Percentiles rank a stretch among this genome's conserved stretches.
These are phyloP conservation scores for Hippophae tibetana DNA, from an alignment of 306 rosid species.

Conservation along the genomic window DNA sequence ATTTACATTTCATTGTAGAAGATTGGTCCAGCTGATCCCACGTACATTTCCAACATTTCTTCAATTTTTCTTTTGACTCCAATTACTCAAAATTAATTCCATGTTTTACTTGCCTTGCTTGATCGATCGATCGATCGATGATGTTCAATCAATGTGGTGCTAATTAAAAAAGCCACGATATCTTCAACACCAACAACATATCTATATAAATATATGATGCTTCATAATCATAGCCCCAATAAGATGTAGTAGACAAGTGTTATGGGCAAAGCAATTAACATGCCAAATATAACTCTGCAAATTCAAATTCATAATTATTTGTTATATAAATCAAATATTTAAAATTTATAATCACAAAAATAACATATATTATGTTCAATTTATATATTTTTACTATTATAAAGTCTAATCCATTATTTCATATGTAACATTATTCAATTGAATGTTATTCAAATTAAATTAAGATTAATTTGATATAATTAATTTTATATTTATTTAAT, in stretches of 20 bases:
- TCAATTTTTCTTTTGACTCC: too few relatives aligned
- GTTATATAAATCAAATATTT: not conserved
- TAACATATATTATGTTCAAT: not conserved
- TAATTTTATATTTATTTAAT: too few relatives aligned
- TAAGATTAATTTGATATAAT: too few relatives aligned
- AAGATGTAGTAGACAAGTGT: conserved; percentile 85
- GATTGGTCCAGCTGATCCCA: conserved; percentile 17
- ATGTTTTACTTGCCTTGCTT: too few relatives aligned
- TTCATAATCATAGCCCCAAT: conserved; percentile 54
- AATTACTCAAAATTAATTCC: too few relatives aligned
- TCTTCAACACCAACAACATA: too few relatives aligned
- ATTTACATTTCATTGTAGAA: conserved; percentile 20
- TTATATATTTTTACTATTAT: not conserved
- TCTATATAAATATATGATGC: not conserved
- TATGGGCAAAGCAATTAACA: conserved; percentile 84
- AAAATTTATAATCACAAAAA: not conserved
- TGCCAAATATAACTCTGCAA: conserved; percentile 93
- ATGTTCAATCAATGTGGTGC: too few relatives aligned
- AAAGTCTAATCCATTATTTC: not conserved
- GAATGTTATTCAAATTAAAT: too few relatives aligned
- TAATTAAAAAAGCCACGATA: too few relatives aligned
- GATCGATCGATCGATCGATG: too few relatives aligned
- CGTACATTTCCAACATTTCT: not conserved
- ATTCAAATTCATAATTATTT: not conserved
- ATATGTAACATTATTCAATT: too few relatives aligned